Base-by-base conservation (phyloP, 2,329 filamentous ascomycete genomes). In the Davidsoniella australis region DNA sequence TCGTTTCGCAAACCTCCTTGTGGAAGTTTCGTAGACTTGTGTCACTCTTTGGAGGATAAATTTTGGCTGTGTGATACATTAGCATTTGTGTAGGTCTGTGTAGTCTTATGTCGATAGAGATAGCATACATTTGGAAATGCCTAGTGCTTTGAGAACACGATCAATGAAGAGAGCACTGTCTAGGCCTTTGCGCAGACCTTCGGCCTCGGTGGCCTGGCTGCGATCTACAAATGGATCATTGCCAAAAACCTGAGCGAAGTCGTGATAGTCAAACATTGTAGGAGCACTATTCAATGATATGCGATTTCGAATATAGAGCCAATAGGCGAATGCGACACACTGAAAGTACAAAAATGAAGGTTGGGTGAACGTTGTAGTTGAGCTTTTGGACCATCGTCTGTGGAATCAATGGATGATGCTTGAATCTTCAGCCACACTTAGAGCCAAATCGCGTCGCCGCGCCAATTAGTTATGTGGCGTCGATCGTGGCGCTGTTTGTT, bases 141-240 rank as follows among this genome's bases (percentile, higher is more conserved):
- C 77, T 24, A 89, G 67, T 0, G 80, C 71, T 49, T 73, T 76
- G 53, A 91, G 67, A 39, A 93, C 76, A 48, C 82, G 77, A 62
- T 93, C 85, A 59, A 89, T 80, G 63, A 91, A 93, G 51, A 89
- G 73, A 51, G 73, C 68, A 56, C 82, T 80, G 53, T 80, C 76
- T 17, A 87, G 69, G 45, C 66, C 72, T 58, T 79, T 82, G 56
- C 84, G 79, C 59, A 76, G 76, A 26, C 70, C 66, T 52, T 81
- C 71, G 49, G 87, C 84, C 44, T 77, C 72, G 44, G 79, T 71
- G 49, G 77, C 66, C 29, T 72, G 62, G 53, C 72, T 71, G 51
- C 75, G 70, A 58, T 78, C 73, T 62, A 73, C 70, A 52, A 76
- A 75, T 4, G 73, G 70, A 5, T 70, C 66, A 39, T 73, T 67